Base-by-base conservation (phyloP, 2,329 filamentous ascomycete genomes). In the Aureobasidium pullulans region DNA sequence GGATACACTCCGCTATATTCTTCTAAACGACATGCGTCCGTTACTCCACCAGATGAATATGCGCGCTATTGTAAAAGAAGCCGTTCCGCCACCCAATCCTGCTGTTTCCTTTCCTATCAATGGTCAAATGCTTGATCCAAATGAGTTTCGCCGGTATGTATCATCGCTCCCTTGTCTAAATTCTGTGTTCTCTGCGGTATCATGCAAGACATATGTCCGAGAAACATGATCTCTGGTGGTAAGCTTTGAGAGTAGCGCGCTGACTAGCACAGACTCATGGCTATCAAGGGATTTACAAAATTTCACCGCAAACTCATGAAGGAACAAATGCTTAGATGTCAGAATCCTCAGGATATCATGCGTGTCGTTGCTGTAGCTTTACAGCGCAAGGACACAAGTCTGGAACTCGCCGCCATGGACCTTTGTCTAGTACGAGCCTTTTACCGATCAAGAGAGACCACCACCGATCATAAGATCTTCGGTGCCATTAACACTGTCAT, bases 311-410 rank as follows among this genome's bases (percentile, higher is more conserved):
- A 39, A 4, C 32, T 71, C 5, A 50, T 73, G 13, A 62, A 66
- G 11, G 63, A 62, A 7, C 70, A 72, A 56, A 62, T 73, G 6
- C 61, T 70, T 3, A 60, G 65, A 39, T 69, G 66, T 61, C 59
- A 65, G 34, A 61, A 53, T n/a, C 67, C 68, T 2, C 60, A 53
- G 16, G 68, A 72, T 28, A 64, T 73, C 15, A 54, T 69, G 11
- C 64, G 67, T 6, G 59, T 72, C 8, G 57, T 71, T 7, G 70
- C 70, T 16, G 62, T 67, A 7, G 68, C 66, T 8, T 66, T 72
- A 58, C 61, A 66, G 40, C 56, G 48, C 13, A 59, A 46, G 10
- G 39, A 61, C 6, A 61, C 63, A 8, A 64, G 65, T 1, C 48
- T 40, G n/a, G 52, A 64, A n/a, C 47, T 72, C 2, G 39, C 62